Evolutionary conservation across 306 rosid genomes (phyloP), one percentile per base, ranked within the genome.

Genomic region (apple (Malus domestica)): DNA sequence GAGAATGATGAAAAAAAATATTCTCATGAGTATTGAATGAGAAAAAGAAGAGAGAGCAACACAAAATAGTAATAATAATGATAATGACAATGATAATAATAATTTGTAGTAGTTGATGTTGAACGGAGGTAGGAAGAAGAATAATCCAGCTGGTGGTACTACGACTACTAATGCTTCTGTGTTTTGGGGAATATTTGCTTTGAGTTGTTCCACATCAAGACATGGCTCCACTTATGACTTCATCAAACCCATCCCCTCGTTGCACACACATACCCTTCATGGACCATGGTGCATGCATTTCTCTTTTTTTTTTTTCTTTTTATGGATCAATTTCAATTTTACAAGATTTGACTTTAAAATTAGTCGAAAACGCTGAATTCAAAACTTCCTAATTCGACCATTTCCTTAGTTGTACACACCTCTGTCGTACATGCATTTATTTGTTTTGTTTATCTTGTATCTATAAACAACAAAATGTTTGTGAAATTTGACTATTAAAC

Each of bases 171-270:
- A n/a, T n/a, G 9, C 45, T 32, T 6, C 68, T 32, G 23, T 23
- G 70, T 63, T 30, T 63, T 42, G 5, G 60, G 13, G 77, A 62
- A 81, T 70, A 70, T 75, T 75, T 40, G 76, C 33, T 64, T 65
- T 72, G 73, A 57, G 69, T 67, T 70, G 79, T 80, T 80, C 74
- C 70, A 68, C 73, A 67, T 74, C 32, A 68, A 19, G 8, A 20
- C 35, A 70, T 76, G 90, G 82, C 78, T 78, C 88, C 90, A 82
- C 85, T 15, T 66, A n/a, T 19, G 6, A 33, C 49, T 32, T 63
- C 9, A 13, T 20, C 65, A 61, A 42, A 23, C n/a, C 58, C 85
- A 40, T 52, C 74, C 40, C 38, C 32, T 33, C 75, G 61, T 76
- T 52, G 46, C 42, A 1, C 69, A 61, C 20, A 4, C 35, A 38